Percentiles rank a stretch among this genome's conserved stretches.
These are phyloP conservation scores for Microdochium bolleyi DNA, from an alignment of 2,329 filamentous ascomycete species.

Conservation along the genomic window DNA sequence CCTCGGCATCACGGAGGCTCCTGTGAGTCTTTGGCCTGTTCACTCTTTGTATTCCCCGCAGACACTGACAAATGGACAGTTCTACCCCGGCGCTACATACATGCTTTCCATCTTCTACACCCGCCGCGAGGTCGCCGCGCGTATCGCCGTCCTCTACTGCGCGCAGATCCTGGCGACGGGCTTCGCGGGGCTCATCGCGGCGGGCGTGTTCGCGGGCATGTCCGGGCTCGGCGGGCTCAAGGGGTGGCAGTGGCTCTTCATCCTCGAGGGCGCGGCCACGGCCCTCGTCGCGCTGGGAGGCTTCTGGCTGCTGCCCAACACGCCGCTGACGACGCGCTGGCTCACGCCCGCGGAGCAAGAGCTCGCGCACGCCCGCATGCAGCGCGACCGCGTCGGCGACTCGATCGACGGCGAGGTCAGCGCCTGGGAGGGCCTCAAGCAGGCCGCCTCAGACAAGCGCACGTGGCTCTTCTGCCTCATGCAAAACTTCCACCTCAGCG, in stretches of 20 bases:
- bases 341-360: constrained; percentile 37
- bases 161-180: constrained; percentile 26
- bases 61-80: constrained; percentile 11
- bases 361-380: constrained; percentile 37
- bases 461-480: constrained; percentile 46
- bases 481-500: constrained; percentile 21
- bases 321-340: constrained; percentile 31
- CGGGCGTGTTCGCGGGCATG: constrained; percentile 47
- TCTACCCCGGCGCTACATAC: constrained; percentile 32
- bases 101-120: constrained; percentile 41
- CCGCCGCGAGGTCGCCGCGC: constrained; percentile 25
- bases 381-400: constrained; percentile 42
- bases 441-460: constrained; percentile 39
- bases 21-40: constrained; percentile 9
- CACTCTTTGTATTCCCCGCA: neutral
- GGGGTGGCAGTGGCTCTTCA: constrained; percentile 41
- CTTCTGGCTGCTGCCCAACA: constrained; percentile 45
- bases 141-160: constrained; percentile 27
- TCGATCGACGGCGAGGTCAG: constrained; percentile 26
- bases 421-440: constrained; percentile 37
- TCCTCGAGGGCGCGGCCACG: constrained; percentile 52
- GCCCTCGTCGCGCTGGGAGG: constrained; percentile 51
- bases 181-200: constrained; percentile 52
- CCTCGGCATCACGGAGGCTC: constrained; percentile 29
- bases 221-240: constrained; percentile 37